Evolutionary conservation across 108 stramenopile species (phyloP).

Genomic region (Craspedostauros australis): DNA sequence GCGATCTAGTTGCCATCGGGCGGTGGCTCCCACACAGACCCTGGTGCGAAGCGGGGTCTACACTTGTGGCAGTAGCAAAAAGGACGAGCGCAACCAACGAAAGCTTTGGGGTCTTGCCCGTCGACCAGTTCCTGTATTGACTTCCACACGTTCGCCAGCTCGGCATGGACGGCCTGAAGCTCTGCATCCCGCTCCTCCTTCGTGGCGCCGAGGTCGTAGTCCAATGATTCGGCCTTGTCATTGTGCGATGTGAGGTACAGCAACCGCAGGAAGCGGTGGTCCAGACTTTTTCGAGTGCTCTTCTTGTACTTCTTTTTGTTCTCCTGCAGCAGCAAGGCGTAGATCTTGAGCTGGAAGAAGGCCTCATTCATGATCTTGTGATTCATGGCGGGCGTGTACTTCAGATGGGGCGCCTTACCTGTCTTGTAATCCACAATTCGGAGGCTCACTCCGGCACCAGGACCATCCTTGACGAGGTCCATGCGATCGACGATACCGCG

Average conservation of each 20-base stretch:
- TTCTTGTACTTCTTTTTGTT: conserved; percentile 11
- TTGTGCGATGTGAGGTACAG: conserved; percentile 59
- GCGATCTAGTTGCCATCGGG: too few species aligned
- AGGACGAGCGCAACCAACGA: conserved; percentile 65
- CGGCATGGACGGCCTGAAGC: conserved; percentile 41
- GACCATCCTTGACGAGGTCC: conserved; percentile 42
- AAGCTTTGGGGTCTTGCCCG: conserved; percentile 58
- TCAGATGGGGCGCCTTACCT: conserved; percentile 81
- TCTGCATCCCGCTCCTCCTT: conserved; percentile 46
- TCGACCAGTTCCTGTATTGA: conserved; percentile 52
- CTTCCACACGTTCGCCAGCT: conserved; percentile 36
- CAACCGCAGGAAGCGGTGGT: conserved; percentile 56
- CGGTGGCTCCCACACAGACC: conserved; percentile 53
- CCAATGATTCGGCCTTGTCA: conserved; percentile 54
- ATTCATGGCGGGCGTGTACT: conserved; percentile 68
- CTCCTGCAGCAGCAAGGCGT: conserved; percentile 70
- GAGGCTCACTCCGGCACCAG: conserved; percentile 23
- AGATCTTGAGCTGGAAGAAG: conserved; percentile 84
- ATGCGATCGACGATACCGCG: conserved; percentile 86
- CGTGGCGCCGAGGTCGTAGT: conserved; percentile 57
- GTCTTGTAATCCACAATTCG: conserved; percentile 86
- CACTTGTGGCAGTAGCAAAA: conserved; percentile 85
- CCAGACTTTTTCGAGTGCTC: conserved; percentile 14
- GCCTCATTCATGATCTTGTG: conserved; percentile 62
- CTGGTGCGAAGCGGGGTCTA: conserved; percentile 48